phyloP scores from a whole-genome alignment of 2,329 filamentous ascomycete genomes.

The Aspergillus vadensis region DNA sequence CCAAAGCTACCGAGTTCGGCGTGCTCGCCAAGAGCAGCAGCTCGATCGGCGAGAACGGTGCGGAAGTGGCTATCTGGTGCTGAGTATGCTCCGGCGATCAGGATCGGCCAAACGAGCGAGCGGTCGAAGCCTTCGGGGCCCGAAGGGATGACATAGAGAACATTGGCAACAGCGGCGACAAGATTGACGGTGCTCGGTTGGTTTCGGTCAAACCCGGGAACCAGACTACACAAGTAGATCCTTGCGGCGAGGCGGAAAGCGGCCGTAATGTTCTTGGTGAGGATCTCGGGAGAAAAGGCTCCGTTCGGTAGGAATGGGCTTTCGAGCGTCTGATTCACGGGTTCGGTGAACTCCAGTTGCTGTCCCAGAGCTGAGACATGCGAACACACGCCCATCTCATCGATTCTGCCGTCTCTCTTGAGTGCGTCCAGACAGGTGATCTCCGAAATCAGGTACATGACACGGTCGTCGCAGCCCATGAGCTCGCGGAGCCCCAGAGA shows the following conservation, averaged over 20 bases:
- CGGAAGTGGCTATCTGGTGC: constrained; percentile 74
- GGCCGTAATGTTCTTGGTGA: constrained; percentile 84
- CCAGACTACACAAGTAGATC: constrained; percentile 94
- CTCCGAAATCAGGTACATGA: constrained; percentile 98
- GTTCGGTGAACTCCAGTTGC: constrained; percentile 81
- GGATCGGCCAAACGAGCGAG: constrained; percentile 88
- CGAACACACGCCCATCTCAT: constrained; percentile 81
- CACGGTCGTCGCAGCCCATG: constrained; percentile 95
- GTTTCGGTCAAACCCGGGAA: constrained; percentile 79
- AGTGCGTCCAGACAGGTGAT: constrained; percentile 93
- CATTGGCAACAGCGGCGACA: constrained; percentile 73
- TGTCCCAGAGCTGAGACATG: constrained; percentile 86
- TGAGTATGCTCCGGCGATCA: constrained; percentile 81
- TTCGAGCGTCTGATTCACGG: constrained; percentile 62
- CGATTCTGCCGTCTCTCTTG: constrained; percentile 74
- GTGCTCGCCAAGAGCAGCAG: constrained; percentile 72
- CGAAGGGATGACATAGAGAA: constrained; percentile 78
- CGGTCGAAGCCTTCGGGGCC: constrained; percentile 84
- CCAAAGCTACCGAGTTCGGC: constrained; percentile 82
- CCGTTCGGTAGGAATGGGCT: constrained; percentile 60
- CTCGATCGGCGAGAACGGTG: constrained; percentile 72
- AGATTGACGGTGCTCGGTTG: constrained; percentile 75
- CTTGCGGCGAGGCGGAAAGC: constrained; percentile 90
- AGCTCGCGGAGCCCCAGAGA: constrained; percentile 80
- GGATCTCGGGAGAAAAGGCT: constrained; percentile 76